These are phyloP conservation scores for Exophiala sideris DNA, from an alignment of 2,329 filamentous ascomycete species.

Conservation along the genomic window DNA sequence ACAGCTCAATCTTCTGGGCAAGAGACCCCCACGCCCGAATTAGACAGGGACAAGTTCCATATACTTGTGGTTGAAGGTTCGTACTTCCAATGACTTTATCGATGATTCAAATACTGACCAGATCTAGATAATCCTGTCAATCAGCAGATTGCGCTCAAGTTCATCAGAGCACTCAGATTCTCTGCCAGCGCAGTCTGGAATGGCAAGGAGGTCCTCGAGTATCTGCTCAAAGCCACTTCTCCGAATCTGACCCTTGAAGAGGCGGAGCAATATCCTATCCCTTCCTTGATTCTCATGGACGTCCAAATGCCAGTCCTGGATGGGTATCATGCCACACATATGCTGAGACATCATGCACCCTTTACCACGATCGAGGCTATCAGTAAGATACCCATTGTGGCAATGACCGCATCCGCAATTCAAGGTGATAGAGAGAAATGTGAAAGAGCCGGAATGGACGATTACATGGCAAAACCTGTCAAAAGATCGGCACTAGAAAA, in stretches of 20 bases:
- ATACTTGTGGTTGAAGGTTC: slow-evolving; percentile 68
- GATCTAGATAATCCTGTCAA: slow-evolving; percentile 66
- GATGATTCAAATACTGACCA: not conserved
- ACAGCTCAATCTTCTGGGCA: slow-evolving; percentile 43
- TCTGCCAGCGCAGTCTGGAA: slow-evolving; percentile 70
- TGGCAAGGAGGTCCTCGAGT: slow-evolving; percentile 73
- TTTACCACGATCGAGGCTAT: slow-evolving; percentile 57
- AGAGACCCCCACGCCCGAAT: slow-evolving; percentile 34
- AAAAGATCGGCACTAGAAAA: slow-evolving; percentile 64
- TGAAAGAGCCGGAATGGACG: slow-evolving; percentile 70
- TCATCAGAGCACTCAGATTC: slow-evolving; percentile 71
- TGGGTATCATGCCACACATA: slow-evolving; percentile 72
- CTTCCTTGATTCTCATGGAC: slow-evolving; percentile 76
- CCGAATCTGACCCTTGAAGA: slow-evolving; percentile 34
- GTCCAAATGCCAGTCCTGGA: slow-evolving; percentile 75
- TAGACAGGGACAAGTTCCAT: slow-evolving; percentile 62
- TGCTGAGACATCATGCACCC: slow-evolving; percentile 64
- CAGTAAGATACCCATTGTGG: slow-evolving; percentile 67
- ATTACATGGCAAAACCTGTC: slow-evolving; percentile 71
- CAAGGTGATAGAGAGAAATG: slow-evolving; percentile 75
- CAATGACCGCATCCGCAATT: slow-evolving; percentile 78
- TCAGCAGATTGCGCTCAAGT: slow-evolving; percentile 72
- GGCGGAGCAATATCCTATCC: slow-evolving; percentile 50
- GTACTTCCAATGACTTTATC: not conserved
- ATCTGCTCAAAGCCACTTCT: slow-evolving; percentile 54